Percentiles rank a stretch among this genome's conserved stretches.
Evolutionary conservation across 306 rosid genomes (phyloP).

Genomic region (Sechiopsis laciniata): DNA sequence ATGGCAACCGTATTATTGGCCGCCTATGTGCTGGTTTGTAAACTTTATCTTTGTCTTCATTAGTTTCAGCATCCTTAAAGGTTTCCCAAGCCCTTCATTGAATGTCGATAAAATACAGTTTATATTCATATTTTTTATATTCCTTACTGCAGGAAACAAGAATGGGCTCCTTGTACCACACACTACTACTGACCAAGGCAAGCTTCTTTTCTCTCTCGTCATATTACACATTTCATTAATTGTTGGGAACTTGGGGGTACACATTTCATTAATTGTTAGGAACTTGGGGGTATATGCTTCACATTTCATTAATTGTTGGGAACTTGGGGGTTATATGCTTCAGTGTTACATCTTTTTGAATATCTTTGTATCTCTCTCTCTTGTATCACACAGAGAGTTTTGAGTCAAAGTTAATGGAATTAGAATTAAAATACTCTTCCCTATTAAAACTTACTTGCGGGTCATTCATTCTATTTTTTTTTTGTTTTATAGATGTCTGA

Average conservation of each 20-base stretch:
- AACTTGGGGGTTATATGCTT: not conserved
- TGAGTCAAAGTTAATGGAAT: not conserved
- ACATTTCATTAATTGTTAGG: too few relatives aligned
- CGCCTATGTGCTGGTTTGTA: slow-evolving; percentile 83
- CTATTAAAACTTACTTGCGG: not conserved
- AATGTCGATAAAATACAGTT: not conserved
- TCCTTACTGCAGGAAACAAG: slow-evolving; percentile 58
- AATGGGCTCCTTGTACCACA: slow-evolving; percentile 96
- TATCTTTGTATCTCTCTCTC: too few relatives aligned
- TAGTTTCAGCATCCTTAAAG: not conserved
- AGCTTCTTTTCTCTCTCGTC: slow-evolving; percentile 4
- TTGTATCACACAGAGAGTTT: too few relatives aligned
- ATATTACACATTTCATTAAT: not conserved
- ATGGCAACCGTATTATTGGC: slow-evolving; percentile 79
- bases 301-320: not conserved
- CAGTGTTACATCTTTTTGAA: too few relatives aligned
- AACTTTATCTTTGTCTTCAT: not conserved
- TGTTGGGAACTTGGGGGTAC: too few relatives aligned
- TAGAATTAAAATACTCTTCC: not conserved
- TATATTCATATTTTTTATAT: not conserved
- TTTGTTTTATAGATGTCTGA: not conserved
- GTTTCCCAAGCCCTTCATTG: not conserved
- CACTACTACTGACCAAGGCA: slow-evolving; percentile 89
- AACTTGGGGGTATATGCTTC: too few relatives aligned
- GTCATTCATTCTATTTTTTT: not conserved